Evolutionary conservation across 2,329 filamentous ascomycete genomes (phyloP), one percentile per base, ranked within the genome.

Genomic region (Talaromyces verruculosus): DNA sequence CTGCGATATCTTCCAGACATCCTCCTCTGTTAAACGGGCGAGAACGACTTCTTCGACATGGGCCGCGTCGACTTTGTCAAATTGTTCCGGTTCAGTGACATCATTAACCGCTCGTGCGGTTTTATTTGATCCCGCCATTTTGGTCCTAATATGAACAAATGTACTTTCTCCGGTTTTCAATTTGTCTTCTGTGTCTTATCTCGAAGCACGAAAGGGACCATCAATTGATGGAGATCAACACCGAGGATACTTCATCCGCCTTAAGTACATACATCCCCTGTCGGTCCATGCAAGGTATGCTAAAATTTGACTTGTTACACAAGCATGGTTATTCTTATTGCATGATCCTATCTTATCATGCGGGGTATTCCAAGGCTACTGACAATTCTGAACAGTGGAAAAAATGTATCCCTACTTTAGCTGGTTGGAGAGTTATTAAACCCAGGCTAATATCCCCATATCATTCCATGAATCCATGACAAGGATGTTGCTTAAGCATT

Each of bases 1-100:
- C 43, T 72, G 64, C 0, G 81, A 83, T 15, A 82, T 72, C 8
- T 71, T 74, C 67, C 78, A 78, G 17, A 84, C 66, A 67, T 83
- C 80, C 11, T 83, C 82, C 35, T 84, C 82, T 0, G 81, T 81
- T 33, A 84, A 75, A 17, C 79, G 77, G 19, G 80, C 79, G 35
- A 82, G 77, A 28, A 77, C 77, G 2, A 82, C 74, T 68, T 84
- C 82, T 63, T 83, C 81, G 4, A 81, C 72, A 65, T 80, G 74
- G 13, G 72, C 68, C 2, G 63, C 41, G n/a, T 62, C 57, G 15
- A 58, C 22, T 45, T 65, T 47, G 10, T 59, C 49, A 10, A 64
- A 10, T 65, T 45, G 19, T 60, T 70, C 41, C 45, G 19, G 67
- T 66, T 70, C 25, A 49, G 61, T 59, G 39, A 67, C 35, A 61